These are phyloP conservation scores for Chalciporus piperatoides DNA, from an alignment of 1,284 basidiomycete genomes.

Conservation along the genomic window DNA sequence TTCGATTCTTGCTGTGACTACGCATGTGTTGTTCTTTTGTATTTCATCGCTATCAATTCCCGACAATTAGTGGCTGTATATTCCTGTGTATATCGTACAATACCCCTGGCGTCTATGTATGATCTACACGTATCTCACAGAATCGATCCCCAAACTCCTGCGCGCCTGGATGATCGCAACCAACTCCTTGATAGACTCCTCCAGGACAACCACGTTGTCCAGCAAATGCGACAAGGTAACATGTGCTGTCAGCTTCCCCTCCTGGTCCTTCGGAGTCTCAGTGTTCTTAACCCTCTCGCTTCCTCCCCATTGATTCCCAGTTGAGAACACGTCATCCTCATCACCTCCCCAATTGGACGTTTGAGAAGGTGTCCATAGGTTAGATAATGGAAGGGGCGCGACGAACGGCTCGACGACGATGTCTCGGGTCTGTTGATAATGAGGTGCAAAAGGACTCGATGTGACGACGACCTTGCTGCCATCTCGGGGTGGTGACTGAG, in stretches of 20 bases:
- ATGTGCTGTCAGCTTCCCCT: constrained; percentile 31
- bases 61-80: neutral
- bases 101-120: neutral
- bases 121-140: constrained; percentile 63
- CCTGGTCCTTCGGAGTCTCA: constrained; percentile 23
- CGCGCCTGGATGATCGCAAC: constrained; percentile 85
- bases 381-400: constrained; percentile 55
- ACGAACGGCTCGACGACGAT: constrained; percentile 72
- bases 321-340: constrained; percentile 66
- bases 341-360: constrained; percentile 48
- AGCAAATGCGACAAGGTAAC: constrained; percentile 81
- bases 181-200: constrained; percentile 94
- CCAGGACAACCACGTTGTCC: constrained; percentile 94
- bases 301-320: constrained; percentile 53
- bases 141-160: constrained; percentile 84
- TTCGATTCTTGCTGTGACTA: neutral
- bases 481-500: constrained; percentile 41
- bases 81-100: constrained; percentile 9
- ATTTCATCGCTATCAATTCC: neutral
- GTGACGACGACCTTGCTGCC: constrained; percentile 49
- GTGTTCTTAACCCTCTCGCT: constrained; percentile 36
- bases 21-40: constrained; percentile 1
- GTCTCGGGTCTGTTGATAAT: constrained; percentile 77
- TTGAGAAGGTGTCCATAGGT: constrained; percentile 60
- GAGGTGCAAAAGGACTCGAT: constrained; percentile 78